Evolutionary conservation across 371 early-diverging fungal genomes (phyloP), one percentile per base, ranked within the genome.

Genomic region (Funneliformis caledonium): DNA sequence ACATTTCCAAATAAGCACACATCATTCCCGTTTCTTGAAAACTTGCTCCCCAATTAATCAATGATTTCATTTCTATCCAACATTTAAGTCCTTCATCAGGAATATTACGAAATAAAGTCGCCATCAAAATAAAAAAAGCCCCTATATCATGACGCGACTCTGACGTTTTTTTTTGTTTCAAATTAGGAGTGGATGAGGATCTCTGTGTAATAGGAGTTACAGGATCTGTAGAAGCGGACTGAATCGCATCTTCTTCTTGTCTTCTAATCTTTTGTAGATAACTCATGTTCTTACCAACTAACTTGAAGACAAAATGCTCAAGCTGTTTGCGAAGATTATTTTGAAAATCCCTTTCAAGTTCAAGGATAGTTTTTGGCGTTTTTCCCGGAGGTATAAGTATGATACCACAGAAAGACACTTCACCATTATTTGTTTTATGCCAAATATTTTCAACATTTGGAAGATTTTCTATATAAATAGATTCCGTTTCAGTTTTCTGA

Each of bases 81-180:
- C 94, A 97, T 12, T 88, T 87, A 42, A 92, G 81, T 1, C 95
- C 96, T 2, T 91, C 89, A 73, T 96, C 94, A 1, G 92, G 91
- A 9, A 93, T 87, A 59, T 92, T 89, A 16, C 90, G 86, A 86
- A 93, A 96, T 2, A 96, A 83, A 45, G 87, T 86, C 9, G 94
- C 88, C 9, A 96, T 87, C 50, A 93, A 86, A n/a, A 86, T 83
- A 59, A 93, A 90, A 59, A 94, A 89, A 1, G 91, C 87, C 82
- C 91, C 91, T 1, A 93, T 86, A 82, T 94, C 91, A 80, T 87
- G 88, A 68, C 88, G 79, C 22, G 73, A 42, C 10, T 8, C 45
- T 82, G 83, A 26, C 83, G 87, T 45, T 84, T 89, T 61, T 78
- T 82, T n/a, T 12, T 60, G 43, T 33, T 74, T 70, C 26, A 48